Evolutionary conservation across 2,329 filamentous ascomycete genomes (phyloP), one percentile per base, ranked within the genome.

Genomic region (Fusarium sarcochroum): DNA sequence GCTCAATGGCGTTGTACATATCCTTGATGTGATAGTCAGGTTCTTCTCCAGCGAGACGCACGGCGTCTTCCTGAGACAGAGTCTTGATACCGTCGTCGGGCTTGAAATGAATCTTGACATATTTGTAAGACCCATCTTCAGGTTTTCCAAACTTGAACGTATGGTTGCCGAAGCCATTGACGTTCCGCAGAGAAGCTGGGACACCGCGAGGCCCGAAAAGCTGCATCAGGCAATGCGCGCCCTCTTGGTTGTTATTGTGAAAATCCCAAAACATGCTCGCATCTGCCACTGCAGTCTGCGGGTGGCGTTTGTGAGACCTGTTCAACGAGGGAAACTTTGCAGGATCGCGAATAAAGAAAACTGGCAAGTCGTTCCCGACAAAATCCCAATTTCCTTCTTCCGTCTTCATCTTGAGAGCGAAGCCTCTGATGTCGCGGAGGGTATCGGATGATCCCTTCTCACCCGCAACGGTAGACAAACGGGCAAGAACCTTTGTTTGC

Each of bases 211-310:
- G 56, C 2, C 51, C 56, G 1, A 59, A 48, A 0, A 48, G 27
- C 2, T 59, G 42, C 51, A 59, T 57, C 0, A 57, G 27, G 20
- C 35, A 56, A 21, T 59, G 51, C 3, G 56, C 50, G 3, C 50
- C 50, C 13, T 58, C 56, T 41, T 58, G 56, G 9, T 58, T 58
- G 10, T 56, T 32, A 6, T 58, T 47, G 18, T 58, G 50, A 21
- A 58, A 58, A 4, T 58, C 56, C 42, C 51, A 59, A n/a, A 59
- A 59, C 42, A 59, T 48, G 10, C 59, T 40, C n/a, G 51, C 18
- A 7, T 59, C 56, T 5, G 35, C 50, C 3, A 47, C 50, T 0
- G 50, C 56, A 21, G 56, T 59, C 13, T 59, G 56, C 0, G 50
- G 50, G 13, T 57, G 50, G 1, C 50, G 50, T 5, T 59, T 59